Base-by-base conservation (phyloP, 2,329 filamentous ascomycete genomes). In the Clonostachys solani region DNA sequence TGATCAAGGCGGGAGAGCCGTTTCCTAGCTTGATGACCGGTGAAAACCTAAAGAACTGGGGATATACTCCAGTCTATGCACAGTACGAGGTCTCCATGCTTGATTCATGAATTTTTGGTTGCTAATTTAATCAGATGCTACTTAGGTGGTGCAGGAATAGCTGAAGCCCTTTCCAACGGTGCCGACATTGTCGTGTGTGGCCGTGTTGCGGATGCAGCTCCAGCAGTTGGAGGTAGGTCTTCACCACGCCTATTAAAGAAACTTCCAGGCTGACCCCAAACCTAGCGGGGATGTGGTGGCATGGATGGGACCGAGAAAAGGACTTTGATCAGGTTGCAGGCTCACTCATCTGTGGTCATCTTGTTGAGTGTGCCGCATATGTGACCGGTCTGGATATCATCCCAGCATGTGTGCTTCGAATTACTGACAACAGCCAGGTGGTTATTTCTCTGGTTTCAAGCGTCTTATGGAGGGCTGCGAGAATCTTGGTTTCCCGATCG, bases 351-450 rank as follows among this genome's bases (percentile, higher is more conserved):
- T 72, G 72, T 2, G 74, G 73, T 1, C 72, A 78, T 55, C 54
- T 77, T 13, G 75, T 77, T 43, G 74, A 78, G 52, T 78, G 74
- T 53, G 69, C 66, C 3, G 64, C 69, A 3, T 80, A 80, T 50
- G 72, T 72, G 5, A 76, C 74, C n/a, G n/a, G n/a, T n/a, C n/a
- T n/a, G n/a, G n/a, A n/a, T n/a, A n/a, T n/a, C n/a, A n/a, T n/a
- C n/a, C n/a, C n/a, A n/a, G n/a, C n/a, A n/a, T n/a, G n/a, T n/a
- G n/a, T n/a, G n/a, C n/a, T n/a, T n/a, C n/a, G n/a, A n/a, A n/a
- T n/a, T n/a, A n/a, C n/a, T n/a, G n/a, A n/a, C n/a, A n/a, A n/a
- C n/a, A n/a, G n/a, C n/a, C n/a, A 1, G 76, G 76, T 0, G 70
- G 62, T 0, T 79, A 80, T 49, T 80, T 76, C 47, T 65, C 73